Percentiles rank a stretch among this genome's conserved stretches.
These are phyloP conservation scores for Rhipidocladum racemiflorum DNA, from an alignment of 176 grass and related monocot species.

Conservation along the genomic window DNA sequence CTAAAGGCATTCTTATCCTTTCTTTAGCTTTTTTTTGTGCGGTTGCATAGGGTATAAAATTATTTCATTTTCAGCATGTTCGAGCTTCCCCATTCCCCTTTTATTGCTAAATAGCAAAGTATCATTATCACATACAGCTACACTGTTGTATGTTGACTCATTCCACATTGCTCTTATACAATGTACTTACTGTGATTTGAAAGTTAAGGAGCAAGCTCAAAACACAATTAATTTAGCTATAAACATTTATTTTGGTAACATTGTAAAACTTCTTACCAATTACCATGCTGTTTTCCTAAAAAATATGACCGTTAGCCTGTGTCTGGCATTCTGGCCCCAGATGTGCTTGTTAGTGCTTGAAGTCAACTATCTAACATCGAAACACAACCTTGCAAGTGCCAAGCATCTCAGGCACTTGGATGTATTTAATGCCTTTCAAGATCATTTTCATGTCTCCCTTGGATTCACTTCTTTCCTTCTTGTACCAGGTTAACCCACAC, in stretches of 20 bases:
- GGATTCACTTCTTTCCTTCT: neutral
- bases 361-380: neutral
- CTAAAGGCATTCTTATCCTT: neutral
- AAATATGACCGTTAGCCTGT: neutral
- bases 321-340: neutral
- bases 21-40: neutral
- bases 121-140: neutral
- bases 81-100: neutral
- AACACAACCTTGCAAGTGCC: neutral
- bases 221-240: neutral
- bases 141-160: neutral
- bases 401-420: neutral
- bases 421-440: neutral
- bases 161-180: neutral
- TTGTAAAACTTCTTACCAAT: neutral
- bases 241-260: neutral
- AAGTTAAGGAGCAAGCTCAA: conserved; percentile 4
- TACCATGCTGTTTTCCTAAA: neutral
- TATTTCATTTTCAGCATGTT: neutral
- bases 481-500: conserved; percentile 69
- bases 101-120: neutral
- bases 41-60: neutral
- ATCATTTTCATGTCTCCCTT: neutral
- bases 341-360: neutral
- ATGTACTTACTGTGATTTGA: neutral